These are phyloP conservation scores for Pichia nanzhaoensis DNA, from an alignment of 805 yeast species.

Conservation along the genomic window DNA sequence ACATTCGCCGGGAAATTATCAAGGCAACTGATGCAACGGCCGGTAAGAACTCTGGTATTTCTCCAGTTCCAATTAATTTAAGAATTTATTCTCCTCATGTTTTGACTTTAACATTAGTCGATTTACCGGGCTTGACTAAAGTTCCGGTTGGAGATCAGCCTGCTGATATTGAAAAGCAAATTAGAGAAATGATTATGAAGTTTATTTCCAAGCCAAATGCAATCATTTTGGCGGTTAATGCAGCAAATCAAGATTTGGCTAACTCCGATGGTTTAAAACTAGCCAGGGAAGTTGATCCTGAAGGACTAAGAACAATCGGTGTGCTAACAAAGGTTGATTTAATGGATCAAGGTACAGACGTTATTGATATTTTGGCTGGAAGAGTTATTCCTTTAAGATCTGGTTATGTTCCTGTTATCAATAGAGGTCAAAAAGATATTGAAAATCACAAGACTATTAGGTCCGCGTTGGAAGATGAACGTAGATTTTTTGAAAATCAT, in stretches of 20 bases:
- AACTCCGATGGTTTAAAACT: slow-evolving; percentile 93
- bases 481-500: slow-evolving; percentile 76
- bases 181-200: slow-evolving; percentile 86
- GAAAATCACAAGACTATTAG: slow-evolving; percentile 81
- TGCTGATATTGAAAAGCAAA: slow-evolving; percentile 90
- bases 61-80: slow-evolving; percentile 86
- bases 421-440: slow-evolving; percentile 96
- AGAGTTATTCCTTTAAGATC: slow-evolving; percentile 90
- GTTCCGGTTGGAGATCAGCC: slow-evolving; percentile 99
- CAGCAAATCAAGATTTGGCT: slow-evolving; percentile 95
- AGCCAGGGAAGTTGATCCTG: slow-evolving; percentile 97
- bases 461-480: slow-evolving; percentile 79
- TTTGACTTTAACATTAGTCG: slow-evolving; percentile 87
- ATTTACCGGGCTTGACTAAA: slow-evolving; percentile 94
- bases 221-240: slow-evolving; percentile 87
- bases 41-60: slow-evolving; percentile 81
- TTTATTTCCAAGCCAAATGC: slow-evolving; percentile 95
- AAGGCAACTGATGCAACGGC: slow-evolving; percentile 84
- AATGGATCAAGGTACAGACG: slow-evolving; percentile 98
- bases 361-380: slow-evolving; percentile 90
- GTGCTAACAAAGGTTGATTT: slow-evolving; percentile 93
- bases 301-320: slow-evolving; percentile 92
- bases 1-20: slow-evolving; percentile 84
- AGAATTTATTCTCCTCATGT: slow-evolving; percentile 93
- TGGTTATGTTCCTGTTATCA: slow-evolving; percentile 95